These are phyloP conservation scores for Citrus reticulata DNA, from an alignment of 345 rosid species.

Conservation along the genomic window DNA sequence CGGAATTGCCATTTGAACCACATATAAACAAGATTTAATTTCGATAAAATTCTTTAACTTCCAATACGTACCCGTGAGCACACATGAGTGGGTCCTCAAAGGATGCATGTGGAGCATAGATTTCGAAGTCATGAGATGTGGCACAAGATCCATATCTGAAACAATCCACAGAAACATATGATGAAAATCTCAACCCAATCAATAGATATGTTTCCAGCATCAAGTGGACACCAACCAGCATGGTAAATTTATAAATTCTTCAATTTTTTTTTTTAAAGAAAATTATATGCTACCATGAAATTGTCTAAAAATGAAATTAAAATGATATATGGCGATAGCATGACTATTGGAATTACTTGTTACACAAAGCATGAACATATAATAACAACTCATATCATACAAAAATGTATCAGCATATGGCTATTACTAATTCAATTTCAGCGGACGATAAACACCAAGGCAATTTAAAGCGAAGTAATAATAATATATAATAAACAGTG, in stretches of 20 bases:
- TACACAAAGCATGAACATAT: neutral
- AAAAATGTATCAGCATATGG: neutral
- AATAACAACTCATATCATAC: neutral
- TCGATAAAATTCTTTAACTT: neutral
- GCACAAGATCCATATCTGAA: constrained; percentile 70
- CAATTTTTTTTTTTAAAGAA: neutral
- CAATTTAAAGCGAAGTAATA: neutral
- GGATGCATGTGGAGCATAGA: constrained; percentile 74
- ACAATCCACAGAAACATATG: constrained; percentile 12
- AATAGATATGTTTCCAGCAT: neutral
- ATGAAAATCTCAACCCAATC: neutral
- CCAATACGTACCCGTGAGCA: constrained; percentile 64
- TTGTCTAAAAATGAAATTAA: neutral
- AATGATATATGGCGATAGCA: neutral
- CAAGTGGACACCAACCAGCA: neutral
- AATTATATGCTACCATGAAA: neutral
- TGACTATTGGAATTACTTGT: neutral
- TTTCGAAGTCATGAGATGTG: constrained; percentile 62
- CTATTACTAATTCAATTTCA: neutral
- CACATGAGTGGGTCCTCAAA: constrained; percentile 94
- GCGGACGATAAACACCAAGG: neutral
- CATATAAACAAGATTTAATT: neutral
- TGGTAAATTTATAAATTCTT: neutral
- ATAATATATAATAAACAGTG: no score
- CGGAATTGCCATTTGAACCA: neutral